Base-by-base conservation (phyloP, 225 moss, liverwort and hornwort genomes). In the Polytrichum commune region DNA sequence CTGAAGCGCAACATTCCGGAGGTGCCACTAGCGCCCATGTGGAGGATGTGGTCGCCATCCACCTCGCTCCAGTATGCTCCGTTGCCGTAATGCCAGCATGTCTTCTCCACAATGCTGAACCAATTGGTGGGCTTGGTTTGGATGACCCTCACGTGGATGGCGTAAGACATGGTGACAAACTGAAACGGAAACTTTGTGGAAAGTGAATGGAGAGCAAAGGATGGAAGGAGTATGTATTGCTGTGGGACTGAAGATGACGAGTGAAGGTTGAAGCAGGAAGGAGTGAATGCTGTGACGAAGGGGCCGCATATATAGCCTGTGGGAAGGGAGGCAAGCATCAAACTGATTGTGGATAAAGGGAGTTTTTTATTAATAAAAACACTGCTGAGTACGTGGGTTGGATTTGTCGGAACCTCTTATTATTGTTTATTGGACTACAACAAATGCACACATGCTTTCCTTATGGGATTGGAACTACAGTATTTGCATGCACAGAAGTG, bases 1-100 rank as follows among this genome's bases (percentile, higher is more conserved):
- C 18, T 63, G 71, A 77, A 71, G 64, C 72, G 76, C 33, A 77
- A 27, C 32, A 33, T 26, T 10, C 76, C 71, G 29, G 76, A 77
- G 32, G 76, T 76, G 69, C 70, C 76, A 64, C 70, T 76, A 1
- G 4, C 53, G 27, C 54, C 70, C 46, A 76, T 76, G n/a, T 26
- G 65, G 2, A 76, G 63, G 20, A 19, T 63, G 60, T 77, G 71
- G 54, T 77, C 58, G 54, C 35, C 71, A 23, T 69, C 54, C 29
- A 28, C 28, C 46, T 77, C 76, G 5, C 38, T 54, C 76, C 76
- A 77, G 29, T 54, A 53, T 58, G 3, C 71, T 0, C 56, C 56
- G 7, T 55, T 55, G 55, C 1, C 5, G 8, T 6, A 38, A 9
- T 18, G 53, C 63, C 72, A 73, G 18, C 63, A 63, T 19, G 62